These are phyloP conservation scores for Pyrenophora seminiperda DNA, from an alignment of 2,329 filamentous ascomycete genomes.

Conservation along the genomic window DNA sequence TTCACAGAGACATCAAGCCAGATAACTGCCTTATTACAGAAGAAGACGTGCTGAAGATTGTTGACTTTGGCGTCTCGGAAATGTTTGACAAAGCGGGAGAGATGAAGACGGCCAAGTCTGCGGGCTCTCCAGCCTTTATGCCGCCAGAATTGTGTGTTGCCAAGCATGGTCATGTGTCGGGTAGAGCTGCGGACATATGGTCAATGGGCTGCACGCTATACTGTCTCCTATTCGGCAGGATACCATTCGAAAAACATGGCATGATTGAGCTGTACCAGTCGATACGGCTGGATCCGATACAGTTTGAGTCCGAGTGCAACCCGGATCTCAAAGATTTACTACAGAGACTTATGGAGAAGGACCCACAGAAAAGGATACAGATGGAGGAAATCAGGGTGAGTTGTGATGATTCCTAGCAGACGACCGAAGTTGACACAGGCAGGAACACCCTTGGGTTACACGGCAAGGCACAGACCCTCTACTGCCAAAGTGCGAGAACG, in stretches of 20 bases:
- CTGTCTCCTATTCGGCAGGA: slow-evolving; percentile 83
- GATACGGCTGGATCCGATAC: slow-evolving; percentile 73
- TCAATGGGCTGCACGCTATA: slow-evolving; percentile 97
- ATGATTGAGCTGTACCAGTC: slow-evolving; percentile 88
- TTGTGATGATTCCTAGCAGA: not conserved
- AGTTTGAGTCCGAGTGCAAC: slow-evolving; percentile 67
- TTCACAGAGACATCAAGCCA: slow-evolving; percentile 96
- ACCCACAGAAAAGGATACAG: slow-evolving; percentile 79
- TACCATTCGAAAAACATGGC: slow-evolving; percentile 81
- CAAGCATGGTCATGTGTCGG: slow-evolving; percentile 84
- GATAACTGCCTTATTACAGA: slow-evolving; percentile 91
- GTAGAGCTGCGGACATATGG: slow-evolving; percentile 93
- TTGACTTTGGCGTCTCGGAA: slow-evolving; percentile 98
- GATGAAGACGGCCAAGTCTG: slow-evolving; percentile 92
- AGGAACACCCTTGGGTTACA: slow-evolving; percentile 96
- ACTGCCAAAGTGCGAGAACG: slow-evolving; percentile 84
- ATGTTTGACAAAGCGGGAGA: slow-evolving; percentile 90
- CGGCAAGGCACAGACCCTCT: slow-evolving; percentile 76
- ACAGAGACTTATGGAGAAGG: slow-evolving; percentile 75
- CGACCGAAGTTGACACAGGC: slow-evolving; percentile 17
- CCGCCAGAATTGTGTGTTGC: slow-evolving; percentile 89
- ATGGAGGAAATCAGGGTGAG: slow-evolving; percentile 83
- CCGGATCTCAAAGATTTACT: slow-evolving; percentile 77
- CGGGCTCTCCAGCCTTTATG: slow-evolving; percentile 92
- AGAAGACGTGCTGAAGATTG: slow-evolving; percentile 93